Evolutionary conservation across 345 rosid species (phyloP).

Genomic region (Carallia brachiata): DNA sequence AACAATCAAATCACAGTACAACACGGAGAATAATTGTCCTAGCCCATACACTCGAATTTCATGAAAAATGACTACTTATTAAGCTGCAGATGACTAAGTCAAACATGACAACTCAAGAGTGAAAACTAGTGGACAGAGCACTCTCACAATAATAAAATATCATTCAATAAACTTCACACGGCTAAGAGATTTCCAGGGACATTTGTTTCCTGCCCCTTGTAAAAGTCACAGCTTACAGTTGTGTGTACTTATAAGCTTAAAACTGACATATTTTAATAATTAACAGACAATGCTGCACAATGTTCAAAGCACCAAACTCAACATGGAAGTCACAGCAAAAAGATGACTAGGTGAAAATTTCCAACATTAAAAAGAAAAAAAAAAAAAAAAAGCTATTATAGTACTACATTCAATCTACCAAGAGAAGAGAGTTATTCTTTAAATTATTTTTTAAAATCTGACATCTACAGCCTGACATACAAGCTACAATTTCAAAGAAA

Average conservation of each 20-base stretch:
- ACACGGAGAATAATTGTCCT: neutral
- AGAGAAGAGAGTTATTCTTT: no score
- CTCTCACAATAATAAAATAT: neutral
- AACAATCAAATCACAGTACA: neutral
- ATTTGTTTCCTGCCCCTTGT: neutral
- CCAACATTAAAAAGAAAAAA: neutral
- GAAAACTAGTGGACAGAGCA: neutral
- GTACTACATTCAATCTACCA: no score
- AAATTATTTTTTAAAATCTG: no score
- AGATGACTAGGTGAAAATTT: neutral
- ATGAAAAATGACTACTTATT: neutral
- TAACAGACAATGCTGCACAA: neutral
- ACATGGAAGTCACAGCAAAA: neutral
- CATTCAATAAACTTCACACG: neutral
- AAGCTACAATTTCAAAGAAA: neutral
- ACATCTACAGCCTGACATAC: no score
- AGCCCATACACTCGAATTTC: neutral
- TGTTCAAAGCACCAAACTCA: constrained; percentile 4
- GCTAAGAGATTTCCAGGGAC: neutral
- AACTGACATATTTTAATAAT: neutral
- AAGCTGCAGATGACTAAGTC: neutral
- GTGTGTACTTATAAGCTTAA: neutral
- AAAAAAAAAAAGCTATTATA: no score
- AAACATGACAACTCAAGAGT: neutral
- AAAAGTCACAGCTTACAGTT: neutral